Evolutionary conservation across 1,284 basidiomycete genomes (phyloP), one percentile per base, ranked within the genome.

Genomic region (Ustanciosporium gigantosporum): DNA sequence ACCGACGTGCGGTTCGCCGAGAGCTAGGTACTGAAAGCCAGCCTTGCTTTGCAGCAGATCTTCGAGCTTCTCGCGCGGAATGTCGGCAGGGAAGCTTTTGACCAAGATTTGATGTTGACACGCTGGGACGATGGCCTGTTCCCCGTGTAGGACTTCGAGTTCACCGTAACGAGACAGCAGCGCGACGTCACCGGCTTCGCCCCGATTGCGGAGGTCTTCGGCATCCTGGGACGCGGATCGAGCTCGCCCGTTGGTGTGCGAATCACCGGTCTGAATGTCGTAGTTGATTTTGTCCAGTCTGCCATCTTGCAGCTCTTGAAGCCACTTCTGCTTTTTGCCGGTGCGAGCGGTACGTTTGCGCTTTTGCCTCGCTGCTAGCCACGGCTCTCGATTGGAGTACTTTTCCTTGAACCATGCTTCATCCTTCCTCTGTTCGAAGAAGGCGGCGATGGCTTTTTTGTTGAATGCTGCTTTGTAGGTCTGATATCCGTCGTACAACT

Each of bases 371-470:
- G 45, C 59, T 6, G n/a, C 29, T 22, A 57, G 52, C 31, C 51
- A 60, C 1, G 55, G 57, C 19, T 61, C 48, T 16, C 36, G 37
- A 5, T 61, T 43, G 4, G 53, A 59, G 41, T 74, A 76, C 45
- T 72, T 72, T 36, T 76, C 74, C 29, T 48, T 49, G 49, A 76
- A 76, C 68, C 73, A 76, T 13, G 56, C 57, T 24, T 66, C 60
- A 29, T 69, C 41, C 13, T 49, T 53, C 24, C 70, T 57, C 23
- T 62, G 51, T n/a, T 68, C 48, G 24, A 68, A 76, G 46, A 74
- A 76, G 39, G 40, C 20, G 31, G 42, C 41, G 23, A 74, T 57
- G 23, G 64, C 56, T 34, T 57, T 58, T 14, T 65, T 56, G 44
- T 61, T 55, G 46, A 56, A 70, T 13, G 58, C 68, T n/a, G 43